These are phyloP conservation scores for Cymbomonas tetramitiformis DNA, from an alignment of 139 green algal genomes.

Conservation along the genomic window DNA sequence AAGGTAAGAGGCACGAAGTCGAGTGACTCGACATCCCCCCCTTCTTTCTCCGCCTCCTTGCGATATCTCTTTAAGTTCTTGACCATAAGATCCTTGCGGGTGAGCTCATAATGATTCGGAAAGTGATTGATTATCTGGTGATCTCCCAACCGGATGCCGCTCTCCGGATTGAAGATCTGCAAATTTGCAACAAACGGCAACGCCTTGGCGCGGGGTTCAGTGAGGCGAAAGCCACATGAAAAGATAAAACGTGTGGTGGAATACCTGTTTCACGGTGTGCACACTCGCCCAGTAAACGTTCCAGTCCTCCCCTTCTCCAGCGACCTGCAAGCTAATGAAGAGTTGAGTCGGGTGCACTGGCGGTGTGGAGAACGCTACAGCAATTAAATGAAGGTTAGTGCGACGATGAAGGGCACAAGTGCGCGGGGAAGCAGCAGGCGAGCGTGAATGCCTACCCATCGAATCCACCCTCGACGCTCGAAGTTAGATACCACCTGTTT, in stretches of 20 bases:
- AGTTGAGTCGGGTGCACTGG: too few relatives aligned
- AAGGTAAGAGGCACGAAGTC: constrained; percentile 14
- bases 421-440: background rate
- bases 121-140: constrained; percentile 69
- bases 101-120: constrained; percentile 69
- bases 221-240: too few relatives aligned
- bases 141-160: constrained; percentile 31
- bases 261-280: constrained; percentile 29
- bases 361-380: too few relatives aligned
- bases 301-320: constrained; percentile 44
- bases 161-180: constrained; percentile 19
- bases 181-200: too few relatives aligned
- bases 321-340: too few relatives aligned
- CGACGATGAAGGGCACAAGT: background rate
- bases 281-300: constrained; percentile 60
- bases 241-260: too few relatives aligned
- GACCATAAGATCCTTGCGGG: constrained; percentile 62
- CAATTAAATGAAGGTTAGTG: too few relatives aligned
- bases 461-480: constrained; percentile 37
- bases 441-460: background rate
- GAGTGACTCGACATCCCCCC: background rate
- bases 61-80: constrained; percentile 68
- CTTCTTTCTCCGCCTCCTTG: constrained; percentile 36
- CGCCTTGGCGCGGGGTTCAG: too few relatives aligned
- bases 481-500: too few relatives aligned